These are phyloP conservation scores for Senna tora DNA, from an alignment of 306 rosid genomes.

Conservation along the genomic window DNA sequence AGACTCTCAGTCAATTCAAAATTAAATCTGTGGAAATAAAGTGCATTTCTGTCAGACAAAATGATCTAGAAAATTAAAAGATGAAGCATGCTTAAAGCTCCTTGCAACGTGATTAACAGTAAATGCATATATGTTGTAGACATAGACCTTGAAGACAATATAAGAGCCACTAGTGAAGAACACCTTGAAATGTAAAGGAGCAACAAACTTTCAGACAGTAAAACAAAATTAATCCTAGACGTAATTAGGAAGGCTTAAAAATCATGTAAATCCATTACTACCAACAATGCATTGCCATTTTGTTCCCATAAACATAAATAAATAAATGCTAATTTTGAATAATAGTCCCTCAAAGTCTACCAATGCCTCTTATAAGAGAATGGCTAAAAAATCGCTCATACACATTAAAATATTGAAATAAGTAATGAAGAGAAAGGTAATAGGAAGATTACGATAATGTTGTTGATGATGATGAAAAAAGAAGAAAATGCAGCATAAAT, in stretches of 20 bases:
- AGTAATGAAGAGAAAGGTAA: neutral
- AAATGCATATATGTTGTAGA: neutral
- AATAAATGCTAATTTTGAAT: neutral
- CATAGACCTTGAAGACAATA: neutral
- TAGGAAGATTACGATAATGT: constrained; percentile 19
- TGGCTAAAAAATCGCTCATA: neutral
- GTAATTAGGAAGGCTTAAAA: constrained; percentile 3
- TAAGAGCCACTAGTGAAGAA: neutral
- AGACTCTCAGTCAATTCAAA: neutral
- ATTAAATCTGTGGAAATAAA: neutral
- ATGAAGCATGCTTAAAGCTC: no score
- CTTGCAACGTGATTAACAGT: no score
- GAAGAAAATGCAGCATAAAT: constrained; percentile 21
- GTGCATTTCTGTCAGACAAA: neutral
- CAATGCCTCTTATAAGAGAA: neutral
- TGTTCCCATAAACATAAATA: constrained; percentile 15
- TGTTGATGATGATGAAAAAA: neutral
- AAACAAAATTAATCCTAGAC: neutral
- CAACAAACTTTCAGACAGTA: neutral
- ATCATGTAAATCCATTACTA: neutral
- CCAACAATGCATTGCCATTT: constrained; percentile 7
- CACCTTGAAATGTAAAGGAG: neutral
- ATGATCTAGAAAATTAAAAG: no score
- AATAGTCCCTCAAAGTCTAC: neutral
- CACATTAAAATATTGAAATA: neutral